A percentile compares a stretch with the other conserved stretches of the same genome.
phyloP scores from a whole-genome alignment of 2,329 filamentous ascomycete genomes.

The Scedosporium apiospermum region DNA sequence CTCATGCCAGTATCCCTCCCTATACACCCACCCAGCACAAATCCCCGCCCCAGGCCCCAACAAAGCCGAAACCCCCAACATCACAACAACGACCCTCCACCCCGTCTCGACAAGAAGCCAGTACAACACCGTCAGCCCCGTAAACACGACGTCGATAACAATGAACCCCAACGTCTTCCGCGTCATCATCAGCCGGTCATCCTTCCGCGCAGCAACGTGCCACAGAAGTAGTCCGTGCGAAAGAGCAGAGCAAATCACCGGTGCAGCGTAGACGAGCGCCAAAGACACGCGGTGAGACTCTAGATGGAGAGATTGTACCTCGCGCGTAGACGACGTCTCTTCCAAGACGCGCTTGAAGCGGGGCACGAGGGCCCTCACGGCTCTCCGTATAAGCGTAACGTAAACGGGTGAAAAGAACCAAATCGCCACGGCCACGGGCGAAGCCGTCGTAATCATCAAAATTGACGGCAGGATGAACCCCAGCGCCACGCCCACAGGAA shows the following conservation, averaged over 20 bases:
- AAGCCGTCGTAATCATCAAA: constrained; percentile 33
- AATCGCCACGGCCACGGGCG: constrained; percentile 25
- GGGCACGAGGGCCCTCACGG: constrained; percentile 18
- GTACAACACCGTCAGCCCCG: constrained; percentile 38
- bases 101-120: constrained; percentile 44
- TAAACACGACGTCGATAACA: constrained; percentile 34
- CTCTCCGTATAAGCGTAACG: constrained; percentile 32
- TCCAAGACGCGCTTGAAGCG: constrained; percentile 11
- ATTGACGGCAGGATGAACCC: constrained; percentile 38
- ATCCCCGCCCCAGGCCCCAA: constrained; percentile 28
- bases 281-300: constrained; percentile 30
- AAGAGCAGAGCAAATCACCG: constrained; percentile 30
- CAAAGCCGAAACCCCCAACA: constrained; percentile 18
- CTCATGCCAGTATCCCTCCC: constrained; percentile 17
- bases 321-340: constrained; percentile 12
- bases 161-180: constrained; percentile 34
- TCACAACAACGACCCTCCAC: constrained; percentile 26
- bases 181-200: constrained; percentile 42
- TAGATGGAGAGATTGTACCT: constrained; percentile 27
- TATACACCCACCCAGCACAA: constrained; percentile 28
- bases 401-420: constrained; percentile 45
- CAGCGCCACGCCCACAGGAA: constrained; percentile 36
- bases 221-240: constrained; percentile 33
- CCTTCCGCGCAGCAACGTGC: constrained; percentile 23
- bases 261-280: constrained; percentile 33